Evolutionary conservation across 805 yeast species (phyloP).

Genomic region (Metschnikowia similis): DNA sequence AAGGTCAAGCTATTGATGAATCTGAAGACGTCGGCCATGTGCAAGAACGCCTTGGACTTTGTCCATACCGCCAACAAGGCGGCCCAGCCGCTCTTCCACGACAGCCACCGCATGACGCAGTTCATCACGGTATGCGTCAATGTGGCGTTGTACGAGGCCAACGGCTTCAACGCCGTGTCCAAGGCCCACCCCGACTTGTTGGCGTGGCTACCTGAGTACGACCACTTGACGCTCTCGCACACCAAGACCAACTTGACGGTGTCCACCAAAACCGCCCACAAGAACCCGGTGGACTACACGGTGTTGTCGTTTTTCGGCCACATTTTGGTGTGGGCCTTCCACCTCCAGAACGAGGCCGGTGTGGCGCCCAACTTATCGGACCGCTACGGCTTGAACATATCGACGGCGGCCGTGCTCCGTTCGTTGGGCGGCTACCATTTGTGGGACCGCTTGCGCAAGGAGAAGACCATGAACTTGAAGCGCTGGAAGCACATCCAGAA

Average conservation of each 20-base stretch:
- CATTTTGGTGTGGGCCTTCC: conserved; percentile 34
- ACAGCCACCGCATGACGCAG: conserved; percentile 16
- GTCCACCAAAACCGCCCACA: conserved; percentile 31
- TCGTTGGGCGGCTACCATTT: conserved; percentile 37
- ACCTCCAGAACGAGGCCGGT: conserved; percentile 18
- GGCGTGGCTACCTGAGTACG: conserved; percentile 26
- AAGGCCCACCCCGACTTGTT: conserved; percentile 23
- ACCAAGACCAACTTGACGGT: conserved; percentile 32
- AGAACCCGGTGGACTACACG: conserved; percentile 35
- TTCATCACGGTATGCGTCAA: conserved; percentile 30
- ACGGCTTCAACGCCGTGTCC: conserved; percentile 28
- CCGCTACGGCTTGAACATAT: conserved; percentile 18
- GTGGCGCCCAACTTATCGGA: conserved; percentile 10
- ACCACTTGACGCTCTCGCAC: conserved; percentile 29
- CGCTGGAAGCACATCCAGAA: conserved; percentile 41
- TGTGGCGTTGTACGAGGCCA: conserved; percentile 34
- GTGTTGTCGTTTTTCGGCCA: conserved; percentile 36
- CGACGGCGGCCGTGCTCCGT: conserved; percentile 15
- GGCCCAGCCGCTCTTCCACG: conserved; percentile 17
- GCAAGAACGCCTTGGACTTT: conserved; percentile 25
- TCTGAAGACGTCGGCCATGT: conserved; percentile 30
- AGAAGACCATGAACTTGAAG: conserved; percentile 32
- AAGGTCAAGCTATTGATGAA: conserved; percentile 33
- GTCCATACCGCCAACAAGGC: conserved; percentile 21
- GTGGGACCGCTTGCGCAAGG: conserved; percentile 36